phyloP scores from a whole-genome alignment of 331 rosid genomes.

The Cydonia oblonga region DNA sequence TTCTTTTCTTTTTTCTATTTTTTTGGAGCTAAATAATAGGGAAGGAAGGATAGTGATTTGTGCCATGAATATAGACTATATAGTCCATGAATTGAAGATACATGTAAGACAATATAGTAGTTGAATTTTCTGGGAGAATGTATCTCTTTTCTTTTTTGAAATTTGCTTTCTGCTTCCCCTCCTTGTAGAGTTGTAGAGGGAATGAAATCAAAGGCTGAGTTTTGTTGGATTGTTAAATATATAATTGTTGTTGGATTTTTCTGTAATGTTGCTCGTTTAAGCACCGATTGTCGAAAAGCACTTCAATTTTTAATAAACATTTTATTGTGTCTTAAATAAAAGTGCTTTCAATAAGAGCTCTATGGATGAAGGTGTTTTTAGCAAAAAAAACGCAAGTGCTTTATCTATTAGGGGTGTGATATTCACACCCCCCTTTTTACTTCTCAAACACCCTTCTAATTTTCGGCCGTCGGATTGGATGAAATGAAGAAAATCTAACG shows the following conservation, averaged over 20 bases:
- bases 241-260: too few species aligned
- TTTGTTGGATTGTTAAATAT: constrained; percentile 25
- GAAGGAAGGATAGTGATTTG: not conserved
- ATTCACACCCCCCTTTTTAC: too few species aligned
- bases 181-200: constrained; percentile 7
- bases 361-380: not conserved
- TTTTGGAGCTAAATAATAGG: constrained; percentile 1
- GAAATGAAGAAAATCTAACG: too few species aligned
- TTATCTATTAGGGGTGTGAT: too few species aligned
- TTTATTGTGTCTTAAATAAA: not conserved
- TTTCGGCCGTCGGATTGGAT: too few species aligned
- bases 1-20: not conserved
- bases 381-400: not conserved
- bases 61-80: not conserved
- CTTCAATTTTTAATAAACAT: not conserved
- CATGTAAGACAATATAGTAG: constrained; percentile 5
- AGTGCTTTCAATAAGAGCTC: not conserved
- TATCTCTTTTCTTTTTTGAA: not conserved
- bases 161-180: constrained; percentile 2
- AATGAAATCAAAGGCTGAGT: constrained; percentile 12
- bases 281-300: not conserved
- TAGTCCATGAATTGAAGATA: not conserved
- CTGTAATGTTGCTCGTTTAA: not conserved
- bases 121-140: constrained; percentile 1
- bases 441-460: too few species aligned